Percentiles rank a stretch among this genome's conserved stretches.
These are phyloP conservation scores for Pugionium dolabratum DNA, from an alignment of 345 rosid species.

Conservation along the genomic window DNA sequence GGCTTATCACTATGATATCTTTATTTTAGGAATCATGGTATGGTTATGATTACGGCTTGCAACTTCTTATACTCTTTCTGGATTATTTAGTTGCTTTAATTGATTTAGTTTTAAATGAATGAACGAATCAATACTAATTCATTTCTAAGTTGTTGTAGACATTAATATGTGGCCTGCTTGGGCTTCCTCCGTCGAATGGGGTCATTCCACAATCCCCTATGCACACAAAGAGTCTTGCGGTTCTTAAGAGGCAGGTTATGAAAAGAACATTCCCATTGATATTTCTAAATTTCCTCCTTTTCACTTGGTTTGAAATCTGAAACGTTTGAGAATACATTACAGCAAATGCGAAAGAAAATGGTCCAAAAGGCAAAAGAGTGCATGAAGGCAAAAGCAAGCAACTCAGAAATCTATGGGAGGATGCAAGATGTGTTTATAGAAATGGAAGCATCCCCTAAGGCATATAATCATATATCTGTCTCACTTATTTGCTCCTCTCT, in stretches of 20 bases:
- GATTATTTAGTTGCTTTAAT: neutral
- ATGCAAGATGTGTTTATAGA: slow-evolving; percentile 70
- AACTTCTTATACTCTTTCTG: neutral
- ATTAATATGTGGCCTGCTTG: slow-evolving; percentile 76
- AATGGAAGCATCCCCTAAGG: slow-evolving; percentile 27
- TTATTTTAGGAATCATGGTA: slow-evolving; percentile 73
- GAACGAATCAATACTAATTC: neutral
- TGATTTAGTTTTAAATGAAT: slow-evolving; percentile 5
- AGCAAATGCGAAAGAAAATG: slow-evolving; percentile 73
- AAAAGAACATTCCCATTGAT: neutral
- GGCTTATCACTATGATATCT: slow-evolving; percentile 79
- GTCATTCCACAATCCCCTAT: slow-evolving; percentile 91
- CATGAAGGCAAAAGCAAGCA: slow-evolving; percentile 61
- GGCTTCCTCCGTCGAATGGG: slow-evolving; percentile 90
- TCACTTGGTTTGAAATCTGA: slow-evolving; percentile 20
- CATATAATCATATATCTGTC: too few species aligned
- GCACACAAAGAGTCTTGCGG: slow-evolving; percentile 87
- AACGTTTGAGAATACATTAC: slow-evolving; percentile 19
- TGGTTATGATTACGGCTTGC: neutral
- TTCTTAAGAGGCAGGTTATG: slow-evolving; percentile 66
- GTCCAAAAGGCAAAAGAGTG: slow-evolving; percentile 73
- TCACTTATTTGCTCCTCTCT: neutral
- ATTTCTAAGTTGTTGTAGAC: slow-evolving; percentile 49
- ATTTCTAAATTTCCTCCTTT: neutral
- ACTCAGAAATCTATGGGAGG: slow-evolving; percentile 71